Evolutionary conservation across 768 basidiomycete species (phyloP).

Genomic region (Lanmaoa rubissima): DNA sequence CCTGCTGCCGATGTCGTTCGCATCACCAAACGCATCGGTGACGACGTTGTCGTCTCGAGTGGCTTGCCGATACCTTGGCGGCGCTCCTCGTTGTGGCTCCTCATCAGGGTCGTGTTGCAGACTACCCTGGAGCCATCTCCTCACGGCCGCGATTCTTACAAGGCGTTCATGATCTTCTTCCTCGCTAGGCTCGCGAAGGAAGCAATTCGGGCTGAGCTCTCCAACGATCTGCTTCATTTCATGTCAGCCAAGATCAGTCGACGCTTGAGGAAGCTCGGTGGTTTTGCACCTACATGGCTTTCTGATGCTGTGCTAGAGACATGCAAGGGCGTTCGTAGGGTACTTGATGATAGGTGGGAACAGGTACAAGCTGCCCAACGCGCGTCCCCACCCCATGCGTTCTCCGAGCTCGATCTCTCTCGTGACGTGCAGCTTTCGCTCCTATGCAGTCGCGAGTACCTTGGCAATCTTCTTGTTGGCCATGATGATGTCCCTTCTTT

Average conservation of each 20-base stretch:
- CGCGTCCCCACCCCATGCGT: conserved; percentile 5
- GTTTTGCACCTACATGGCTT: conserved; percentile 28
- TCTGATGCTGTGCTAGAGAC: conserved; percentile 39
- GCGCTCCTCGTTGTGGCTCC: conserved; percentile 37
- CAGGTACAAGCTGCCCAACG: conserved; percentile 26
- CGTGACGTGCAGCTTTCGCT: conserved; percentile 37
- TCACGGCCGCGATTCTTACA: conserved; percentile 35
- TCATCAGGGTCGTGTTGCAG: conserved; percentile 35
- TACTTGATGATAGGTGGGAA: conserved; percentile 36
- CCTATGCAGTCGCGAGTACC: conserved; percentile 24
- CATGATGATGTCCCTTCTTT: not conserved
- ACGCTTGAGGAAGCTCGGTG: conserved; percentile 26
- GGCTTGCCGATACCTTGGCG: conserved; percentile 32
- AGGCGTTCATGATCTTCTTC: conserved; percentile 46
- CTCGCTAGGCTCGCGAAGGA: conserved; percentile 27
- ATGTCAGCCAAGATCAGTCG: conserved; percentile 30
- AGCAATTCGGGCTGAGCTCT: conserved; percentile 11
- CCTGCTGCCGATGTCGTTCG: conserved; percentile 15
- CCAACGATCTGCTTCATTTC: conserved; percentile 29
- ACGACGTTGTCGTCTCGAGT: conserved; percentile 28
- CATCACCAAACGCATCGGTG: conserved; percentile 33
- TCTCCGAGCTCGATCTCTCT: conserved; percentile 22
- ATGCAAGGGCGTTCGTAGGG: conserved; percentile 39
- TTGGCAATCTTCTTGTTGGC: conserved; percentile 20
- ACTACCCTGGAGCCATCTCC: conserved; percentile 24